phyloP scores from a whole-genome alignment of 441 rosid genomes.

The Croton laevigatus region DNA sequence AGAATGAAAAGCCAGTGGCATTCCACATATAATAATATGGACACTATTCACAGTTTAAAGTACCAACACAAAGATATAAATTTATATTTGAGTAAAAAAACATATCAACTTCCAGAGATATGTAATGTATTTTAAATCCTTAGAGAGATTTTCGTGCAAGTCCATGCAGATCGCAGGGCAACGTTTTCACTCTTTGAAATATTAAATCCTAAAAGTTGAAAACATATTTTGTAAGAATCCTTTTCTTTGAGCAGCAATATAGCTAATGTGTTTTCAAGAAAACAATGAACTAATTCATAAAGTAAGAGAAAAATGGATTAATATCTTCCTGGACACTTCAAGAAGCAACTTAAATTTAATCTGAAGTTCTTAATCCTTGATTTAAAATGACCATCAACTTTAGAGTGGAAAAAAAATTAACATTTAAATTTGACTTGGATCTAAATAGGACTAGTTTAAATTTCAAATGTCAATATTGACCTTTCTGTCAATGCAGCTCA shows the following conservation, averaged over 20 bases:
- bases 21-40: background rate
- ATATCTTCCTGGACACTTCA: background rate
- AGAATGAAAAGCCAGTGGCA: conserved; percentile 10
- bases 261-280: background rate
- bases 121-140: background rate
- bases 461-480: conserved; percentile 22
- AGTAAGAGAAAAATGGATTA: background rate
- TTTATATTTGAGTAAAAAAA: background rate
- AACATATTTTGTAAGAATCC: background rate
- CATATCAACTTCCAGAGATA: background rate
- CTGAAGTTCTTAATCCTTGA: background rate
- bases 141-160: background rate
- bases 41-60: background rate
- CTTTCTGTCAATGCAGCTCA: conserved; percentile 35
- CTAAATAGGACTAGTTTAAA: background rate
- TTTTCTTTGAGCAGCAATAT: background rate
- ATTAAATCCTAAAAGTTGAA: background rate
- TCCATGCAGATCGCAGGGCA: background rate
- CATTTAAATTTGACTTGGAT: background rate
- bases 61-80: background rate
- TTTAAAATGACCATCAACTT: background rate
- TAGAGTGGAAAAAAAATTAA: background rate
- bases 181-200: background rate
- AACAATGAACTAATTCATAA: background rate
- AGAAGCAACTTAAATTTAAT: background rate